These are phyloP conservation scores for Aurifilum marmelostoma DNA, from an alignment of 2,329 filamentous ascomycete genomes.

Conservation along the genomic window DNA sequence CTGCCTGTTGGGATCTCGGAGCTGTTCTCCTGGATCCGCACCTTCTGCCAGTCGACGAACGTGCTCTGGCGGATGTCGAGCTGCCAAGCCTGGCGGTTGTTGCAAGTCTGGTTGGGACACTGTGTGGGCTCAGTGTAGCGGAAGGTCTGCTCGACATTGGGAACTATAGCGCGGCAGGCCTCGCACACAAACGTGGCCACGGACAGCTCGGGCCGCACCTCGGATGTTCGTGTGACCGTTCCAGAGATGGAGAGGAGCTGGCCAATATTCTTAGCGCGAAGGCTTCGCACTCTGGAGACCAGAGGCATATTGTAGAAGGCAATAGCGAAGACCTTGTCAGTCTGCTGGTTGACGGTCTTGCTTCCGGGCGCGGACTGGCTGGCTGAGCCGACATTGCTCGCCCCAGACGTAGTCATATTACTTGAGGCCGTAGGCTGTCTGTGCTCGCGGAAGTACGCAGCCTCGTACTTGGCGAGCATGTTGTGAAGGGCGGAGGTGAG, in stretches of 20 bases:
- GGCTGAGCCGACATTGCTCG: conserved; percentile 63
- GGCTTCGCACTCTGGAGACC: conserved; percentile 80
- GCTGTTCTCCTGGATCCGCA: conserved; percentile 96
- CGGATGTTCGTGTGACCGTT: conserved; percentile 94
- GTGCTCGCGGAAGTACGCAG: conserved; percentile 91
- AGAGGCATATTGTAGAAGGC: conserved; percentile 93
- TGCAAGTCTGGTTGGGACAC: conserved; percentile 85
- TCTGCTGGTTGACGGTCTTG: conserved; percentile 89
- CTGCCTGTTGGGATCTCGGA: conserved; percentile 97
- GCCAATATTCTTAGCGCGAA: conserved; percentile 89
- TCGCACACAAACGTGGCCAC: conserved; percentile 92
- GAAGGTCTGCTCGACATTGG: conserved; percentile 96
- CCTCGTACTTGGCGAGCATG: conserved; percentile 91
- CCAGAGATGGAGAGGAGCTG: conserved; percentile 94
- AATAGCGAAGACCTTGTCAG: conserved; percentile 91
- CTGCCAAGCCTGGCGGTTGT: conserved; percentile 90
- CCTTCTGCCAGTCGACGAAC: conserved; percentile 99
- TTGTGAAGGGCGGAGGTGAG: conserved; percentile 87
- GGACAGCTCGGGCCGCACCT: conserved; percentile 92
- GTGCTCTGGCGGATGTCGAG: conserved; percentile 97
- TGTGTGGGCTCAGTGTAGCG: conserved; percentile 96
- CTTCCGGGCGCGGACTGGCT: conserved; percentile 69
- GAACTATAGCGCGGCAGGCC: conserved; percentile 78
- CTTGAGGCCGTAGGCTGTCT: conserved; percentile 80
- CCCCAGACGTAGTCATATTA: conserved; percentile 69